Conservation (phyloP, 169 alveolate species). For the Plasmodium relictum region DNA sequence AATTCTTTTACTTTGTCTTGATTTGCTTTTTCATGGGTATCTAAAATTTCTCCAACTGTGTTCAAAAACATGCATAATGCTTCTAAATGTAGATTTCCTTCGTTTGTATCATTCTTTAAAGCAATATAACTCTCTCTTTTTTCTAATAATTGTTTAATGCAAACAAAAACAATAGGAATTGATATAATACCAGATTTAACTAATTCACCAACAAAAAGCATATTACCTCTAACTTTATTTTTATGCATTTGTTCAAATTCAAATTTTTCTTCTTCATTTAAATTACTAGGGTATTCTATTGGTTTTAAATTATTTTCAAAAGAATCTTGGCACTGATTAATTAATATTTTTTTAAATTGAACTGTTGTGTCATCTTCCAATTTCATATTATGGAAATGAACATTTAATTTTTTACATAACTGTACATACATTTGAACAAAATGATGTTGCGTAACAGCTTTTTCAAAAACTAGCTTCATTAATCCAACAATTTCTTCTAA, state of each 20-base stretch:
- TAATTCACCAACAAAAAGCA: constrained; percentile 90
- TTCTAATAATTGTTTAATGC: constrained; percentile 87
- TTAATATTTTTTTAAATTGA: constrained; percentile 83
- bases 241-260: constrained; percentile 90
- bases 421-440: constrained; percentile 91
- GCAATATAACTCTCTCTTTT: constrained; percentile 84
- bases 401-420: constrained; percentile 86
- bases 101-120: constrained; percentile 81
- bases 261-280: constrained; percentile 89
- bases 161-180: constrained; percentile 87
- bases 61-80: constrained; percentile 90
- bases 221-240: constrained; percentile 91
- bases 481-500: constrained; percentile 81
- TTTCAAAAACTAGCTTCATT: constrained; percentile 86
- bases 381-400: constrained; percentile 82
- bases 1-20: constrained; percentile 86
- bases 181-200: constrained; percentile 88
- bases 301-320: constrained; percentile 89
- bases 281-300: constrained; percentile 85
- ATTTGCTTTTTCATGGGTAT: constrained; percentile 81
- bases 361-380: constrained; percentile 35
- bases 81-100: constrained; percentile 88
- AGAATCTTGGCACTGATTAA: constrained; percentile 88
- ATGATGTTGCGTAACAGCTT: constrained; percentile 91
- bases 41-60: constrained; percentile 88